Evolutionary conservation across 2,329 filamentous ascomycete genomes (phyloP), one percentile per base, ranked within the genome.

Genomic region (Xylariomycetidae sp.): DNA sequence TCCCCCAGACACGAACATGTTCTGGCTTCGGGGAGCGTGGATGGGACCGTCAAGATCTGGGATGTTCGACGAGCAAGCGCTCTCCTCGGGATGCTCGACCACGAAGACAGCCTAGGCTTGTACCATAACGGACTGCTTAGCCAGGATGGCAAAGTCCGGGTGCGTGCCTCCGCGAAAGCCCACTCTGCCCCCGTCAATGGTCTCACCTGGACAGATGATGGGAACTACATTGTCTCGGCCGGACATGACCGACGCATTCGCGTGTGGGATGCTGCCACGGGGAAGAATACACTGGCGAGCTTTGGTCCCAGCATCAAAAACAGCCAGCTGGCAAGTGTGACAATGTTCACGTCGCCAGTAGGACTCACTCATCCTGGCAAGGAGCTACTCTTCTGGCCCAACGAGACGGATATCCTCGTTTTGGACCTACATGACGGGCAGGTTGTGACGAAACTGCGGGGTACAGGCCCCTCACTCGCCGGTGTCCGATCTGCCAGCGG

Each of bases 241-340:
- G 89, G 88, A 0, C 83, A 93, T 37, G 92, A 96, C 55, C 72
- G 85, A 30, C 76, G 82, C 7, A 81, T 96, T 42, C 76, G 89
- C 4, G 85, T 95, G 2, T 96, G 90, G 90, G 75, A 95, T 53
- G 76, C 84, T 2, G 70, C 70, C 0, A 85, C 77, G 0, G 87
- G 88, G 2, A 82, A 82, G 13, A 95, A 96, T 57, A 93, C 85
- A 1, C 74, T 95, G 5, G 85, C 84, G 0, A 89, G 82, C 56
- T 96, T 95, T 53, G 88, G 88, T 0, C 85, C 89, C 1, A 71
- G 79, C 18, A 71, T 95, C 25, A 82, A 80, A 29, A 95, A 95
- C 55, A 70, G 64, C 44, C 79, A 73, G 46, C 65, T 81, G 5
- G 74, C 72, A 14, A 79, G 71, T 38, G 64, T 75, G 14, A 69